Evolutionary conservation across 2,329 filamentous ascomycete species (phyloP).

Genomic region (Fusarium sp.): DNA sequence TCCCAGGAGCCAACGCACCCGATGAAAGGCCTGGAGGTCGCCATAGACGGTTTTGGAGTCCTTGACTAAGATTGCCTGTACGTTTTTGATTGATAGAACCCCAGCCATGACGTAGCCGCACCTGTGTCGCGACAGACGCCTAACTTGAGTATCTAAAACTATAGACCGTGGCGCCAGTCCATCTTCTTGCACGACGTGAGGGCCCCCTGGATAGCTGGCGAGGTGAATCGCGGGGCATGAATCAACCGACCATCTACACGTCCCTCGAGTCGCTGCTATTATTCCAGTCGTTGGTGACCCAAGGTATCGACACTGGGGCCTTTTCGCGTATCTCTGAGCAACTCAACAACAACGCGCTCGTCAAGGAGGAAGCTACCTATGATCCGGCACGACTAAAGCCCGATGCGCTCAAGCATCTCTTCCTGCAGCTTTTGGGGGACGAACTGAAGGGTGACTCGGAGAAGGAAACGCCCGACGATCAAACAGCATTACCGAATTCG

Average conservation of each 20-base stretch:
- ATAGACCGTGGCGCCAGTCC: constrained; percentile 68
- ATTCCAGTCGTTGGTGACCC: constrained; percentile 80
- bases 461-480: constrained; percentile 56
- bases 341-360: constrained; percentile 78
- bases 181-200: constrained; percentile 65
- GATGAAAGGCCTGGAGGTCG: constrained; percentile 50
- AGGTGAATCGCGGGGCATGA: constrained; percentile 69
- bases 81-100: constrained; percentile 46
- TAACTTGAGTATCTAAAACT: constrained; percentile 39
- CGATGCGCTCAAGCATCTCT: constrained; percentile 83
- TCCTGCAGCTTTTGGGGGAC: constrained; percentile 80
- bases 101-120: constrained; percentile 49
- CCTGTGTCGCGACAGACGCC: constrained; percentile 39
- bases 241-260: constrained; percentile 76
- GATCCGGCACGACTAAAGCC: constrained; percentile 80
- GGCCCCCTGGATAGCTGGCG: constrained; percentile 68
- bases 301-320: constrained; percentile 74
- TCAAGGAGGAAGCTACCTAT: constrained; percentile 78
- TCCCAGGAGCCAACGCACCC: constrained; percentile 41
- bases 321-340: constrained; percentile 81
- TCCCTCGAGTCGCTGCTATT: constrained; percentile 88
- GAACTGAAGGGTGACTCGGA: constrained; percentile 71
- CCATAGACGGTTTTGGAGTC: constrained; percentile 47
- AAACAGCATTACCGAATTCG: constrained; percentile 66
- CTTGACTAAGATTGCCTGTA: constrained; percentile 52